Conservation (phyloP, 2,329 filamentous ascomycete species). For the Diaporthe velutina region DNA sequence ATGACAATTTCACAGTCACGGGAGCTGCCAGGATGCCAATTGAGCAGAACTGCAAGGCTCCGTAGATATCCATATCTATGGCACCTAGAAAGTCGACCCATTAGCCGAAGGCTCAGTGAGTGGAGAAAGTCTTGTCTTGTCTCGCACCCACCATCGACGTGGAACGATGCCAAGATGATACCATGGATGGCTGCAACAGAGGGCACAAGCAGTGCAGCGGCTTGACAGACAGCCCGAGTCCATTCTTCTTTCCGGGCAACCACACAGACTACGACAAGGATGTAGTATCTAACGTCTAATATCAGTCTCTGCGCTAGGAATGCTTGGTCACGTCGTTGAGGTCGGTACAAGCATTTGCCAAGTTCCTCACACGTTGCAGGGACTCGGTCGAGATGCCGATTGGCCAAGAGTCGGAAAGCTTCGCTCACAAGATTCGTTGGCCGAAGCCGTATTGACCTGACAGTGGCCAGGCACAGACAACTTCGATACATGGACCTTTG, state of each 20-base stretch:
- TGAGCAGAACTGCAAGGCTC: conserved; percentile 76
- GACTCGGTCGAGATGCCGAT: neutral
- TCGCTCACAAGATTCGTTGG: conserved; percentile 62
- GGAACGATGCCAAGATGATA: conserved; percentile 70
- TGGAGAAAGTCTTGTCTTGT: neutral
- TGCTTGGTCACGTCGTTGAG: too few species aligned
- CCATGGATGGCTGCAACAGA: conserved; percentile 74
- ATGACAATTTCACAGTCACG: conserved; percentile 70
- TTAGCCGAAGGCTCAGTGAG: neutral
- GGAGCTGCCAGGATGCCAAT: conserved; percentile 76
- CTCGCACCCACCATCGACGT: conserved; percentile 65
- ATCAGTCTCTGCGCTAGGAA: neutral
- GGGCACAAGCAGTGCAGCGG: conserved; percentile 72
- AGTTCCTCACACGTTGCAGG: too few species aligned
- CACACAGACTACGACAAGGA: conserved; percentile 73
- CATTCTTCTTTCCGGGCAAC: conserved; percentile 72
- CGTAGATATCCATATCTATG: conserved; percentile 77
- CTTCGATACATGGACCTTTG: conserved; percentile 49
- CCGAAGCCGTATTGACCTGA: conserved; percentile 70
- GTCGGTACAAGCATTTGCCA: neutral
- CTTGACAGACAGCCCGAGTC: conserved; percentile 73
- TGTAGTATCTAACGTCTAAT: conserved; percentile 65
- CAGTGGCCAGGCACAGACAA: conserved; percentile 69
- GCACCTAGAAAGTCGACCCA: conserved; percentile 58
- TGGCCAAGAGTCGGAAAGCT: conserved; percentile 15